phyloP scores from a whole-genome alignment of 2,329 filamentous ascomycete species.

The Fusarium armeniacum region DNA sequence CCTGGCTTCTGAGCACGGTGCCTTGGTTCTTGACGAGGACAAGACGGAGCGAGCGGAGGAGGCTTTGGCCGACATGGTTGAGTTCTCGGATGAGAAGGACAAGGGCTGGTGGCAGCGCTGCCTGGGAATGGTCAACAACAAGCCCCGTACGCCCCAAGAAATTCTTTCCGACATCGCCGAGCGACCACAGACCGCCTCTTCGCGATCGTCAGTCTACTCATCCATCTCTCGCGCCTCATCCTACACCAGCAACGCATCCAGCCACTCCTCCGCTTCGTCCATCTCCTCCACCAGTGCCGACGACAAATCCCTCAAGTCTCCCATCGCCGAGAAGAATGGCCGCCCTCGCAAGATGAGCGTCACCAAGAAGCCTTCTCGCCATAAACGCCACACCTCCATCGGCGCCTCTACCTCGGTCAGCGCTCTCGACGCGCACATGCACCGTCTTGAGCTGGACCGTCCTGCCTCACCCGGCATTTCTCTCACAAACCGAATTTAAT shows the following conservation, averaged over 20 bases:
- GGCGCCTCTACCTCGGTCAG: slow-evolving; percentile 42
- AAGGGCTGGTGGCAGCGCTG: slow-evolving; percentile 52
- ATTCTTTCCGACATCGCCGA: slow-evolving; percentile 51
- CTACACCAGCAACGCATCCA: slow-evolving; percentile 44
- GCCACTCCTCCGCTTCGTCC: slow-evolving; percentile 45
- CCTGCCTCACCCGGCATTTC: slow-evolving; percentile 49
- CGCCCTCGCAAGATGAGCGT: slow-evolving; percentile 52
- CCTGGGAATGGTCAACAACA: slow-evolving; percentile 45
- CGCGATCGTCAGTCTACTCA: slow-evolving; percentile 38
- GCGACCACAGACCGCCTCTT: slow-evolving; percentile 30
- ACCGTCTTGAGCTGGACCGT: slow-evolving; percentile 49
- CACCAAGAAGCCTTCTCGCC: slow-evolving; percentile 45
- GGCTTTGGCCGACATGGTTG: slow-evolving; percentile 46
- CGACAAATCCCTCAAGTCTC: slow-evolving; percentile 40
- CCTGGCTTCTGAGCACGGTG: slow-evolving; percentile 47
- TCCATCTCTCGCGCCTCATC: slow-evolving; percentile 50
- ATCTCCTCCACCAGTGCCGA: slow-evolving; percentile 45
- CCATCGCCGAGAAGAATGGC: slow-evolving; percentile 42
- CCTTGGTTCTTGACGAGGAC: slow-evolving; percentile 47
- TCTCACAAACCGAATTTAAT: slow-evolving; percentile 49
- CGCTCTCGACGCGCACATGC: slow-evolving; percentile 47
- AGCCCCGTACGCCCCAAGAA: slow-evolving; percentile 46
- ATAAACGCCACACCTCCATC: slow-evolving; percentile 45
- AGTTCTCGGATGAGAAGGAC: slow-evolving; percentile 48
- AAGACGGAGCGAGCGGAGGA: slow-evolving; percentile 48